Conservation (phyloP, 2,329 filamentous ascomycete species). For the Colletotrichum godetiae region DNA sequence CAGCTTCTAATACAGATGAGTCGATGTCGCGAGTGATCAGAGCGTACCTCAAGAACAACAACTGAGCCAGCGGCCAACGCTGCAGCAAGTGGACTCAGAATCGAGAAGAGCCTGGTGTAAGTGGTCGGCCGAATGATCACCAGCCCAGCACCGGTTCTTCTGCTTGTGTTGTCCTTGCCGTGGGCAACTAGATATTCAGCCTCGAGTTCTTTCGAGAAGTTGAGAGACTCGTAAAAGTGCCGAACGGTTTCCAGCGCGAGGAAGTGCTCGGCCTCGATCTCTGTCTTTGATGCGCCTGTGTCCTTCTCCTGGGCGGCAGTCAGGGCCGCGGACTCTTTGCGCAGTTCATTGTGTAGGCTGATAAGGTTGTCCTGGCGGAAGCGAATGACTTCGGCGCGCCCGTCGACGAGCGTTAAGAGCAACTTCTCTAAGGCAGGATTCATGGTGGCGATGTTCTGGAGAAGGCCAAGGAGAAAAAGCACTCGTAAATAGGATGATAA, state of each 20-base stretch:
- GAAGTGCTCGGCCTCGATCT: constrained; percentile 52
- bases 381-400: constrained; percentile 55
- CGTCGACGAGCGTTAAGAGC: constrained; percentile 55
- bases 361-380: constrained; percentile 59
- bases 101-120: constrained; percentile 41
- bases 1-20: background rate
- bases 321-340: constrained; percentile 47
- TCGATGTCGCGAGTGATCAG: constrained; percentile 32
- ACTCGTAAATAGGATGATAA: background rate
- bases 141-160: constrained; percentile 33
- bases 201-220: constrained; percentile 41
- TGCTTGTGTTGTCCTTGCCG: constrained; percentile 22
- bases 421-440: constrained; percentile 39
- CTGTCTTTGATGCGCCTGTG: constrained; percentile 37
- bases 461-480: background rate
- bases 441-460: background rate
- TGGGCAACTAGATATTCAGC: constrained; percentile 39
- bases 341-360: constrained; percentile 51
- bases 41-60: constrained; percentile 41
- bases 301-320: constrained; percentile 54
- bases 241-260: constrained; percentile 51
- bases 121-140: constrained; percentile 42
- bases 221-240: constrained; percentile 51
- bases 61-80: constrained; percentile 45
- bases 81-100: constrained; percentile 40